A percentile compares a stretch with the other conserved stretches of the same genome.
phyloP scores from a whole-genome alignment of 805 yeast genomes.

The Metschnikowia baotianmanensis region DNA sequence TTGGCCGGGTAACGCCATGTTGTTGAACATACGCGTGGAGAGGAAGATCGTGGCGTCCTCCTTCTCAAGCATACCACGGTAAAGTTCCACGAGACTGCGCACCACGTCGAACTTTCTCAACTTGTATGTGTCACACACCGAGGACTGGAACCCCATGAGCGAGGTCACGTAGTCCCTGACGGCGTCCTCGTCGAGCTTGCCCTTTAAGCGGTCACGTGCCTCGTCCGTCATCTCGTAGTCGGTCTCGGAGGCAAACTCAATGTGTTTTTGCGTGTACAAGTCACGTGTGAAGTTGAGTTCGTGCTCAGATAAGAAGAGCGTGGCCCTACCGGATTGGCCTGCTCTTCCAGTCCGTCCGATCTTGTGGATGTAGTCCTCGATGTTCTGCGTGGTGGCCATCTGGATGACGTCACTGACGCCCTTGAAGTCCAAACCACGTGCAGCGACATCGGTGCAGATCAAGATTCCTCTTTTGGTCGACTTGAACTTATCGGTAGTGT shows the following conservation, averaged over 20 bases:
- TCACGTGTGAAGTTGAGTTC: constrained; percentile 57
- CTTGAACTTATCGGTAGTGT: constrained; percentile 54
- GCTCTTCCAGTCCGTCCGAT: constrained; percentile 97
- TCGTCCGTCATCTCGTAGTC: constrained; percentile 39
- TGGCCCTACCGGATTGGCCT: constrained; percentile 73
- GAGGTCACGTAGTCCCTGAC: constrained; percentile 26
- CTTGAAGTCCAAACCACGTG: constrained; percentile 96
- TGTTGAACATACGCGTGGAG: constrained; percentile 13
- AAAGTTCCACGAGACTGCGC: constrained; percentile 13
- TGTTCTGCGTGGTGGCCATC: constrained; percentile 69
- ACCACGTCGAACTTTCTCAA: constrained; percentile 11
- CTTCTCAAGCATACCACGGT: constrained; percentile 10
- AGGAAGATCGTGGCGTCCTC: constrained; percentile 11
- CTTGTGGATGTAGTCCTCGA: constrained; percentile 85
- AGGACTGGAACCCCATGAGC: constrained; percentile 29
- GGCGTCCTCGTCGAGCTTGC: constrained; percentile 20
- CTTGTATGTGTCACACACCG: constrained; percentile 20
- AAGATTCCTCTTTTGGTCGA: constrained; percentile 49
- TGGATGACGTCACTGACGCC: constrained; percentile 83
- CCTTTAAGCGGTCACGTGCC: constrained; percentile 25
- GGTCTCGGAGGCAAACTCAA: constrained; percentile 47
- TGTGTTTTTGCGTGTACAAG: constrained; percentile 49
- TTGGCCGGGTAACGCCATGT: constrained; percentile 16
- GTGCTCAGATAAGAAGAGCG: constrained; percentile 51
- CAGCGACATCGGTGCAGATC: constrained; percentile 89